Evolutionary conservation across 305 asterid genomes (phyloP), one percentile per base, ranked within the genome.

Genomic region (Fraxinus sp.): DNA sequence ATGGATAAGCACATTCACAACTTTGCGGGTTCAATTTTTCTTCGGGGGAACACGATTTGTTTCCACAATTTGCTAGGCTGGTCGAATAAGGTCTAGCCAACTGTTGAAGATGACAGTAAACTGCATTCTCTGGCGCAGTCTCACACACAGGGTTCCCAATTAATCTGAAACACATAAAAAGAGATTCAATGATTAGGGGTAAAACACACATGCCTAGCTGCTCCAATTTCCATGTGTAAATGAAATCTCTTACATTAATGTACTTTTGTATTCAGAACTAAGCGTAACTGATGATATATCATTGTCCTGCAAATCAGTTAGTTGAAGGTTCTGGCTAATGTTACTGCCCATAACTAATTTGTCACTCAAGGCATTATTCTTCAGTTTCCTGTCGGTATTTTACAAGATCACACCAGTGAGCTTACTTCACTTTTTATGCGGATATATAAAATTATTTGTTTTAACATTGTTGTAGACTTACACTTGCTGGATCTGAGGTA

Each of bases 91-190:
- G 90, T 77, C 88, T 92, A 10, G 87, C 86, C 4, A 92, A 81
- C 81, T 90, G 97, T 86, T 92, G 97, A 86, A 91, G 88, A 81
- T 93, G 97, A 83, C 99, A 96, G 87, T 96, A 96, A 80, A 88
- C 90, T 0, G 94, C 90, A 85, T 94, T 93, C 74, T 88, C 93
- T 3, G 95, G 89, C n/a, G 91, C 86, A 32, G 90, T 87, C 1
- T 90, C 83, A 88, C 99, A 96, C 8, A 94, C 98, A 0, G 98
- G 99, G 79, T 96, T 96, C 62, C 99, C 99, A 4, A 92, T 92
- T 89, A 93, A 83, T 86, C 99, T 96, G 93, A 78, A 26, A 70
- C 74, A 20, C 24, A 87, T 43, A 59, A 77, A 49, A 79, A 80
- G 13, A 39, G 22, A 57, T 55, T 3, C 9, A 30, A 55, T 33